Percentiles rank a stretch among this genome's conserved stretches.
Evolutionary conservation across 2,329 filamentous ascomycete species (phyloP).

Genomic region (Sporothrix globosa): DNA sequence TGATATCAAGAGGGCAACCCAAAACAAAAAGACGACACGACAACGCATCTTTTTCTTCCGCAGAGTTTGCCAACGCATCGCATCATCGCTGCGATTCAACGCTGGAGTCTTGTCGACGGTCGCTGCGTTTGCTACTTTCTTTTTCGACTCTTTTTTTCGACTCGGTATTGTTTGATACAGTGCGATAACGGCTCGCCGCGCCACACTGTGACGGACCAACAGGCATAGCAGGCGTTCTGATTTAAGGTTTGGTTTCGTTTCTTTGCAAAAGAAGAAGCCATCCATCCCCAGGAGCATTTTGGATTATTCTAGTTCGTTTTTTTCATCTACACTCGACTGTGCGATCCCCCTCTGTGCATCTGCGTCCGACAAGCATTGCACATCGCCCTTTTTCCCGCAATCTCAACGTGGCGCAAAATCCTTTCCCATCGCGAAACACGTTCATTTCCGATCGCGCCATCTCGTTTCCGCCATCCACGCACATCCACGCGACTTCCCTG

Average conservation of each 20-base stretch:
- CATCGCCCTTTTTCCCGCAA: not conserved
- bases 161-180: conserved; percentile 18
- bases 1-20: not conserved
- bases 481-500: not conserved
- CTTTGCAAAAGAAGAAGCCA: not conserved
- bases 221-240: conserved; percentile 26
- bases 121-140: not conserved
- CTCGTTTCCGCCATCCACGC: not conserved
- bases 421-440: not conserved
- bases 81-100: too few species aligned
- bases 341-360: not conserved
- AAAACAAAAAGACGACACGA: conserved; percentile 2
- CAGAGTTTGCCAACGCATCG: conserved; percentile 5
- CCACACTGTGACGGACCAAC: conserved; percentile 25
- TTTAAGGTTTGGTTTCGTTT: not conserved
- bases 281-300: not conserved
- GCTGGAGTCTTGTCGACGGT: not conserved
- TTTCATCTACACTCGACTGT: not conserved
- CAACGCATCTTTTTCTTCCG: not conserved
- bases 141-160: not conserved
- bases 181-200: conserved; percentile 16
- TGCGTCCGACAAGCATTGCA: not conserved
- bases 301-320: not conserved
- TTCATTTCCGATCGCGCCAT: conserved; percentile 24
- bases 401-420: conserved; percentile 19